phyloP scores from a whole-genome alignment of 2,329 filamentous ascomycete species.

The Fusarium sp. region DNA sequence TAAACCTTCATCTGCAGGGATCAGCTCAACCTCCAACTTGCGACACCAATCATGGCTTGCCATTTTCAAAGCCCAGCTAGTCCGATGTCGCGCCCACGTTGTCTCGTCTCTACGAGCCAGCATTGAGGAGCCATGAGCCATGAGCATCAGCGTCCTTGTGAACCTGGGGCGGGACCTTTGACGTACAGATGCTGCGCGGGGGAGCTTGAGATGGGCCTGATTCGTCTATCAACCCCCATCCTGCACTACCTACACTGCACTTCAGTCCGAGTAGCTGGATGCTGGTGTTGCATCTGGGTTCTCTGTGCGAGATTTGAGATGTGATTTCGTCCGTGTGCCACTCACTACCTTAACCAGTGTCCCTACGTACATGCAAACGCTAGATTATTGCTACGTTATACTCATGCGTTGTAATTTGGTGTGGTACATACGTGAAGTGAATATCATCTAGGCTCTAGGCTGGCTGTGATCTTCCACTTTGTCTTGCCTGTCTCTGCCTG shows the following conservation, averaged over 20 bases:
- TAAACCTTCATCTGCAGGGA: conserved; percentile 42
- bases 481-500: conserved; percentile 5
- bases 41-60: conserved; percentile 47
- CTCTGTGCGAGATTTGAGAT: conserved; percentile 34
- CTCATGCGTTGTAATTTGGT: conserved; percentile 8
- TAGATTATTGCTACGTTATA: conserved; percentile 6
- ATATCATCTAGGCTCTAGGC: conserved; percentile 4
- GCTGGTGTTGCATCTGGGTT: conserved; percentile 33
- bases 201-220: conserved; percentile 33
- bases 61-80: conserved; percentile 45
- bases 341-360: conserved; percentile 20
- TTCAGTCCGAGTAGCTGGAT: conserved; percentile 37
- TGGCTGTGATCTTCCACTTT: conserved; percentile 24
- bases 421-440: background rate
- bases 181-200: conserved; percentile 45
- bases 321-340: conserved; percentile 15
- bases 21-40: conserved; percentile 33
- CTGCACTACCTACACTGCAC: conserved; percentile 9
- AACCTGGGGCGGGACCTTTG: conserved; percentile 36
- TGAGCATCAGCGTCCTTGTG: conserved; percentile 11
- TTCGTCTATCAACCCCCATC: conserved; percentile 37
- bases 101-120: conserved; percentile 14
- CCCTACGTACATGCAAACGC: conserved; percentile 24
- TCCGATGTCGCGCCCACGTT: conserved; percentile 48
- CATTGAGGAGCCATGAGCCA: conserved; percentile 23